Evolutionary conservation across 169 alveolate species (phyloP).

Genomic region (Plasmodium gonderi): DNA sequence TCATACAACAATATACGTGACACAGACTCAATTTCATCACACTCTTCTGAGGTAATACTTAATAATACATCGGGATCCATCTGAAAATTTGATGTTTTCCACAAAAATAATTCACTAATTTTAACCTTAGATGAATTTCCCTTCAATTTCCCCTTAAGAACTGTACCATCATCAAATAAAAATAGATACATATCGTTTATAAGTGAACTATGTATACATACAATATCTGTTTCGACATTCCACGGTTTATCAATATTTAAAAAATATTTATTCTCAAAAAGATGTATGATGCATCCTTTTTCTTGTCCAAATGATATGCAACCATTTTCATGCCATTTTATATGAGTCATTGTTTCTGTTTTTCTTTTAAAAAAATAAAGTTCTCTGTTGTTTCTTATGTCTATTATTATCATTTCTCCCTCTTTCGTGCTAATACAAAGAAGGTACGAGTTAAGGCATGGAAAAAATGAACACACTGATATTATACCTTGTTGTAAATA

Average conservation of each 20-base stretch:
- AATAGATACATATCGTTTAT: constrained; percentile 7
- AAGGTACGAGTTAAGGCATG: constrained; percentile 45
- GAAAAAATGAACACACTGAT: constrained; percentile 57
- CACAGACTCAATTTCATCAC: constrained; percentile 4
- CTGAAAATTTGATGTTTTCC: constrained; percentile 32
- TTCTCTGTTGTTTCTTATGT: constrained; percentile 43
- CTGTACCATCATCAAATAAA: constrained; percentile 58
- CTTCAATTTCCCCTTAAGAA: constrained; percentile 36
- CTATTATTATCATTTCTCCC: constrained; percentile 48
- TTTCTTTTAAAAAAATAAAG: constrained; percentile 56
- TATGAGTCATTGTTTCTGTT: constrained; percentile 48
- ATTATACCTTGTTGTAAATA: constrained; percentile 41
- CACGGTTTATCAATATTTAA: constrained; percentile 53
- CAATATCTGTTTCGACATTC: constrained; percentile 5
- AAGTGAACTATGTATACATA: constrained; percentile 44
- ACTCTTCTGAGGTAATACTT: constrained; percentile 19
- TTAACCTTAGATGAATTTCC: constrained; percentile 14
- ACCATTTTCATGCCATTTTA: constrained; percentile 46
- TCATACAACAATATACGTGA: constrained; percentile 45
- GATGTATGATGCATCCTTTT: constrained; percentile 57
- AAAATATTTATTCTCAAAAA: constrained; percentile 54
- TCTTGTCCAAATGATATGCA: constrained; percentile 56
- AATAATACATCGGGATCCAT: constrained; percentile 23
- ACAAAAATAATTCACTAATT: constrained; percentile 20
- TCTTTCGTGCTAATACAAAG: constrained; percentile 43